A percentile compares a stretch with the other conserved stretches of the same genome.
These are phyloP conservation scores for Boletus semigastroideus DNA, from an alignment of 1,284 basidiomycete species.

Conservation along the genomic window DNA sequence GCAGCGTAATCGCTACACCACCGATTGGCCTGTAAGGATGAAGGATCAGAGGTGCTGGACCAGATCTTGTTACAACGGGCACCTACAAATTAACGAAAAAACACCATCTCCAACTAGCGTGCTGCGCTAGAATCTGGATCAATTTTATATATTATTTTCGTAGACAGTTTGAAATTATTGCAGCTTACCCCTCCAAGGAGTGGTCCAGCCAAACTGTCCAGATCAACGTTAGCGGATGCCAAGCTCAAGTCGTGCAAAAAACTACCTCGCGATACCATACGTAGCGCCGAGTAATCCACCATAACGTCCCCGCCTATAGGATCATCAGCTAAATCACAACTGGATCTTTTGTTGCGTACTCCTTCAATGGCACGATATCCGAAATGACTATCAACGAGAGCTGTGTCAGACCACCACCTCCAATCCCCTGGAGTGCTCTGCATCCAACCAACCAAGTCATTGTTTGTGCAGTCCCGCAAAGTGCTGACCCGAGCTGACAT, in stretches of 20 bases:
- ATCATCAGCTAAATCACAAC: background rate
- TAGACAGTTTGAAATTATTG: too few species aligned
- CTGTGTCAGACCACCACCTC: slow-evolving; percentile 75
- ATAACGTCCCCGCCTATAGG: slow-evolving; percentile 68
- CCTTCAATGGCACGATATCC: slow-evolving; percentile 76
- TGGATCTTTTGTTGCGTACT: slow-evolving; percentile 40
- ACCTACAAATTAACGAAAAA: slow-evolving; percentile 73
- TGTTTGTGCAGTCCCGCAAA: slow-evolving; percentile 80
- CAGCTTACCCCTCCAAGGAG: slow-evolving; percentile 64
- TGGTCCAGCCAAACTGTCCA: slow-evolving; percentile 65
- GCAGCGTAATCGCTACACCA: slow-evolving; percentile 63
- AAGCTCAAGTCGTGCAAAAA: too few species aligned
- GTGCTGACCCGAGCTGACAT: slow-evolving; percentile 60
- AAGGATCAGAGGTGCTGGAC: background rate
- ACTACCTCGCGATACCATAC: slow-evolving; percentile 59
- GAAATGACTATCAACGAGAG: slow-evolving; percentile 72
- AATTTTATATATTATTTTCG: too few species aligned
- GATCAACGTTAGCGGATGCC: slow-evolving; percentile 1
- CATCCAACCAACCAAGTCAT: slow-evolving; percentile 75
- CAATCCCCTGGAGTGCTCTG: slow-evolving; percentile 81
- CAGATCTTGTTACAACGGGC: background rate
- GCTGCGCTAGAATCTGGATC: slow-evolving; percentile 60
- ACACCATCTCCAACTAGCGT: slow-evolving; percentile 77
- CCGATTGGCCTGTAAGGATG: slow-evolving; percentile 60
- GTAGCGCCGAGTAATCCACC: slow-evolving; percentile 75